Conservation (phyloP, 1,284 basidiomycete species). For the Pholiota adiposa region DNA sequence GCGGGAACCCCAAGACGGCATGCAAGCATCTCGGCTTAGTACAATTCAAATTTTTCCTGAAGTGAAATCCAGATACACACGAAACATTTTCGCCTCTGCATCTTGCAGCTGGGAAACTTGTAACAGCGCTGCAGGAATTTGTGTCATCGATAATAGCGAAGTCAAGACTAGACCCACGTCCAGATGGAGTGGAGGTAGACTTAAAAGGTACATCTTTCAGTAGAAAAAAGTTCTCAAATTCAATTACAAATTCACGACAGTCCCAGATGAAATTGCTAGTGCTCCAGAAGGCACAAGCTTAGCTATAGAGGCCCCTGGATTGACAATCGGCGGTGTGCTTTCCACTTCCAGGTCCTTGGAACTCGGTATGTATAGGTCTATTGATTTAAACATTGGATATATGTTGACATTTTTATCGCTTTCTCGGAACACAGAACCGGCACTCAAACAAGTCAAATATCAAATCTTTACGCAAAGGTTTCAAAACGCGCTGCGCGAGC, state of each 20-base stretch:
- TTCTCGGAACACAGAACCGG: no score
- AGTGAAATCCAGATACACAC: neutral
- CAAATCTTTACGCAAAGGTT: neutral
- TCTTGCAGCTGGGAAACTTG: neutral
- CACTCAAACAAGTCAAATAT: neutral
- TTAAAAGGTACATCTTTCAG: neutral
- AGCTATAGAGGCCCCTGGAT: no score
- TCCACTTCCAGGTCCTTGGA: no score
- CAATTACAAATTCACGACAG: no score
- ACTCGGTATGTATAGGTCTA: no score
- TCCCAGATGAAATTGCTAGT: no score
- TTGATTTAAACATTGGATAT: no score
- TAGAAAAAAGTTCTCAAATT: no score
- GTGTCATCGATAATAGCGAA: neutral
- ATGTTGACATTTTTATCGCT: no score
- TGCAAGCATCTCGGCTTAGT: neutral
- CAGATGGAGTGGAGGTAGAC: neutral
- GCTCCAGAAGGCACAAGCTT: no score
- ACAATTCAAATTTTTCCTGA: neutral
- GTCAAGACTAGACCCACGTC: neutral
- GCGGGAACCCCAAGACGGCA: neutral
- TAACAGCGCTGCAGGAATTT: neutral
- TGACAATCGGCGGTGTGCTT: no score
- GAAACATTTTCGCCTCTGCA: neutral
- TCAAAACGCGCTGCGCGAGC: neutral